A percentile compares a stretch with the other conserved stretches of the same genome.
Conservation (phyloP, 2,329 filamentous ascomycete species). For the Arthrobotrys megalospora region DNA sequence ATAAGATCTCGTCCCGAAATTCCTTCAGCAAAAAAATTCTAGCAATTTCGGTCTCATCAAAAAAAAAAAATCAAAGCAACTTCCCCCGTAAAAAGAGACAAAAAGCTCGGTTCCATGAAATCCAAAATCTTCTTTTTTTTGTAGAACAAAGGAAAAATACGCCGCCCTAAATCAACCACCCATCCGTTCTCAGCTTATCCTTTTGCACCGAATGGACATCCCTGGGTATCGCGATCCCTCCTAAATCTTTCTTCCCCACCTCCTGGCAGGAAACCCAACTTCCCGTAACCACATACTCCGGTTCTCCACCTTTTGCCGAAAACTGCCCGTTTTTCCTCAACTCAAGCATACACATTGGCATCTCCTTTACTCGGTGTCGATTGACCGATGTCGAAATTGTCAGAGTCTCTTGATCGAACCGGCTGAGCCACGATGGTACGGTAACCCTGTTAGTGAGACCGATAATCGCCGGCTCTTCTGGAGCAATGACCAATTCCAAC, state of each 20-base stretch:
- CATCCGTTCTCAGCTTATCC: constrained; percentile 43
- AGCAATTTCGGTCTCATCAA: constrained; percentile 30
- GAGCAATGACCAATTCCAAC: constrained; percentile 53
- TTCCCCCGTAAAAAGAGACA: not conserved
- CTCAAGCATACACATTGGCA: constrained; percentile 57
- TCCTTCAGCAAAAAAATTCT: constrained; percentile 9
- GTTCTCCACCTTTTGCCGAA: constrained; percentile 19
- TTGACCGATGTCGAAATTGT: constrained; percentile 52
- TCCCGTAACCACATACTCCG: constrained; percentile 50
- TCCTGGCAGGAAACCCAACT: constrained; percentile 52
- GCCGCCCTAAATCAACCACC: constrained; percentile 48
- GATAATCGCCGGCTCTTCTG: constrained; percentile 55
- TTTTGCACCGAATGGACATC: constrained; percentile 51
- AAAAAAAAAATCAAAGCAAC: constrained; percentile 11
- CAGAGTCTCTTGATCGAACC: constrained; percentile 49
- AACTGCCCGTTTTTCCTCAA: constrained; percentile 41
- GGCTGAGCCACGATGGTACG: constrained; percentile 49
- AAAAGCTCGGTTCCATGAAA: constrained; percentile 11
- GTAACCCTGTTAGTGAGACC: constrained; percentile 57
- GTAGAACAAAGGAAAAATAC: constrained; percentile 22
- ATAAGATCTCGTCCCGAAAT: constrained; percentile 27
- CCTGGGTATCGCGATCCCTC: constrained; percentile 54
- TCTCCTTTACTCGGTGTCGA: constrained; percentile 24
- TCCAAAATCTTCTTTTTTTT: constrained; percentile 5
- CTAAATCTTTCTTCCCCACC: constrained; percentile 48